A percentile compares a stretch with the other conserved stretches of the same genome.
These are phyloP conservation scores for Epichloe gansuensis DNA, from an alignment of 2,329 filamentous ascomycete genomes.

Conservation along the genomic window DNA sequence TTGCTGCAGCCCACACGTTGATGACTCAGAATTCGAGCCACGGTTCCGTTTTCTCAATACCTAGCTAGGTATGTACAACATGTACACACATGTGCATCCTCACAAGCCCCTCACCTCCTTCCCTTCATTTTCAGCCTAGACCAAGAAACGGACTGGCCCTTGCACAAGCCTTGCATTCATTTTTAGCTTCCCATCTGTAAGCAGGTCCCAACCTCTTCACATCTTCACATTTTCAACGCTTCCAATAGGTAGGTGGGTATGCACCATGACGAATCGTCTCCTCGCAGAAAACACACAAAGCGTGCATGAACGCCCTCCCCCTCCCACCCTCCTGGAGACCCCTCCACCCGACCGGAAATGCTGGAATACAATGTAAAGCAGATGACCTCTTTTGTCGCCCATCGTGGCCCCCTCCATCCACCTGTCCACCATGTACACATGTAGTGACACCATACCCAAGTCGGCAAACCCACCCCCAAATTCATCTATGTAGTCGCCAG, in stretches of 20 bases:
- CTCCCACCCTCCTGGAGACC: too few species aligned
- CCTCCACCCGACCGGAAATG: background rate
- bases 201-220: background rate
- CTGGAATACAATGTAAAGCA: background rate
- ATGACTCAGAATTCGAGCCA: too few species aligned
- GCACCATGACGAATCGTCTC: too few species aligned
- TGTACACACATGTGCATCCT: background rate
- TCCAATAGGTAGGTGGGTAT: background rate
- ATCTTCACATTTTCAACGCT: background rate
- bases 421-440: too few species aligned
- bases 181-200: background rate
- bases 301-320: background rate
- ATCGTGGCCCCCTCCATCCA: background rate
- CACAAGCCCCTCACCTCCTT: background rate
- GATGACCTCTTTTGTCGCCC: background rate
- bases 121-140: background rate
- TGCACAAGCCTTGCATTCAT: background rate
- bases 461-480: background rate
- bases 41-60: too few species aligned
- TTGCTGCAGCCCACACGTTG: too few species aligned
- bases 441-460: background rate
- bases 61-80: too few species aligned
- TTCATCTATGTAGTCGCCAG: background rate
- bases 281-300: background rate
- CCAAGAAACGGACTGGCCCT: background rate